These are phyloP conservation scores for Pezicula rhizophila DNA, from an alignment of 2,329 filamentous ascomycete genomes.

Conservation along the genomic window DNA sequence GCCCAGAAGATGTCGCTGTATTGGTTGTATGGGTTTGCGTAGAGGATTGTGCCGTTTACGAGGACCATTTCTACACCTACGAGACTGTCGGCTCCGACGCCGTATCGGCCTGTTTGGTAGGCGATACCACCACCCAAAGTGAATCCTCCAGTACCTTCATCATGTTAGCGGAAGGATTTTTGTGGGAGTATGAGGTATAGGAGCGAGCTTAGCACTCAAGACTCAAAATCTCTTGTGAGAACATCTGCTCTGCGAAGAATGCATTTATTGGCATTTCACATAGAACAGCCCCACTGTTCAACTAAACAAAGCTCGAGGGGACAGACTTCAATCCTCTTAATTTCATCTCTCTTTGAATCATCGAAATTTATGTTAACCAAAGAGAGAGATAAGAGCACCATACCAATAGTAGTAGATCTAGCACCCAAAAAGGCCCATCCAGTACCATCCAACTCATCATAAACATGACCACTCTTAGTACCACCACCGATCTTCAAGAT, in stretches of 20 bases:
- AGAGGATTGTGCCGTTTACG: conserved; percentile 1
- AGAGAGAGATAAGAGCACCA: neutral
- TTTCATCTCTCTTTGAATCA: no score
- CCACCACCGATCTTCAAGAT: conserved; percentile 1
- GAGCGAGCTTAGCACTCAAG: no score
- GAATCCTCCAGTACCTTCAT: conserved; percentile 1
- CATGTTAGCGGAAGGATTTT: neutral
- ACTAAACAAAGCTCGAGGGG: no score
- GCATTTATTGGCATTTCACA: no score
- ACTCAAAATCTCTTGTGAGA: no score
- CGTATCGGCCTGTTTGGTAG: conserved; percentile 1
- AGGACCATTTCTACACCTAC: conserved; percentile 2
- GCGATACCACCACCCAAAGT: conserved; percentile 1
- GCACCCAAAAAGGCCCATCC: conserved; percentile 2
- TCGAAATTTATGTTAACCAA: neutral
- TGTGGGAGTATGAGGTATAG: no score
- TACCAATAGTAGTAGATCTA: conserved; percentile 2
- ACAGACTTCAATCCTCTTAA: no score
- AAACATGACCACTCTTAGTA: conserved; percentile 2
- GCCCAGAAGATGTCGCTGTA: conserved; percentile 3
- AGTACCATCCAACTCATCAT: conserved; percentile 1
- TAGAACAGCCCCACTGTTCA: no score
- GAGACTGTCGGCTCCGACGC: neutral
- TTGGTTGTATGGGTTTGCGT: conserved; percentile 1
- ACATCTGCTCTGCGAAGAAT: no score